phyloP scores from a whole-genome alignment of 208 protist genomes.

The Leptomonas seymouri region DNA sequence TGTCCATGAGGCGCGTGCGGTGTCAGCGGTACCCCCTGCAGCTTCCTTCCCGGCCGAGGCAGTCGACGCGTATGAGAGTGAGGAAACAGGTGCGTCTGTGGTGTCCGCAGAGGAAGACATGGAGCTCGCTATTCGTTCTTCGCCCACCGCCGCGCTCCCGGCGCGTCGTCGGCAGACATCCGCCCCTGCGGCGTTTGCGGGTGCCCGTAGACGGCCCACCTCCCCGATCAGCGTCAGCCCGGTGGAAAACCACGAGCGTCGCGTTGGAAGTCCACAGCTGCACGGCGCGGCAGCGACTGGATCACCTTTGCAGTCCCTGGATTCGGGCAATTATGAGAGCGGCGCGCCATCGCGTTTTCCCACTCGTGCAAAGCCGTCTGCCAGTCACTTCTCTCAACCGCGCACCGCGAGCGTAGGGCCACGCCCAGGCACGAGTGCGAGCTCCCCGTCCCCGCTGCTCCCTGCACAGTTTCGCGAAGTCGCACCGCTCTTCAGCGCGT shows the following conservation, averaged over 20 bases:
- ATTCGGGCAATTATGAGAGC: background rate
- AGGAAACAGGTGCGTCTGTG: background rate
- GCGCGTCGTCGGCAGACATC: conserved; percentile 2
- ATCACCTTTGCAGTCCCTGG: background rate
- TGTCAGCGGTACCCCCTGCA: background rate
- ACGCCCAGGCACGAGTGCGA: conserved; percentile 10
- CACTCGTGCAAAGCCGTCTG: background rate
- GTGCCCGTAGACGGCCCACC: conserved; percentile 7
- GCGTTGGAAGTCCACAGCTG: conserved; percentile 27
- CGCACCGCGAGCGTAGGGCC: background rate
- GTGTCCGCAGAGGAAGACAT: background rate
- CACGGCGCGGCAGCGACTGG: background rate
- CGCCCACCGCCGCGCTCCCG: background rate
- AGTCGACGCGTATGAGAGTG: background rate
- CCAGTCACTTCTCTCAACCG: background rate
- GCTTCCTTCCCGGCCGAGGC: background rate
- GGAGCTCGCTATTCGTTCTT: background rate
- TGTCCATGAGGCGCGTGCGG: background rate
- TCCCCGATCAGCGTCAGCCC: conserved; percentile 23
- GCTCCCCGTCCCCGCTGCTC: conserved; percentile 7
- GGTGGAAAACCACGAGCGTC: conserved; percentile 19
- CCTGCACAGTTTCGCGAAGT: background rate
- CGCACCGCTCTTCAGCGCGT: background rate
- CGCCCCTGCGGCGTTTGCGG: background rate
- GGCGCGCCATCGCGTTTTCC: background rate